Evolutionary conservation across 257 asterid species (phyloP), one percentile per base, ranked within the genome.

Genomic region (Agastache rugosa): DNA sequence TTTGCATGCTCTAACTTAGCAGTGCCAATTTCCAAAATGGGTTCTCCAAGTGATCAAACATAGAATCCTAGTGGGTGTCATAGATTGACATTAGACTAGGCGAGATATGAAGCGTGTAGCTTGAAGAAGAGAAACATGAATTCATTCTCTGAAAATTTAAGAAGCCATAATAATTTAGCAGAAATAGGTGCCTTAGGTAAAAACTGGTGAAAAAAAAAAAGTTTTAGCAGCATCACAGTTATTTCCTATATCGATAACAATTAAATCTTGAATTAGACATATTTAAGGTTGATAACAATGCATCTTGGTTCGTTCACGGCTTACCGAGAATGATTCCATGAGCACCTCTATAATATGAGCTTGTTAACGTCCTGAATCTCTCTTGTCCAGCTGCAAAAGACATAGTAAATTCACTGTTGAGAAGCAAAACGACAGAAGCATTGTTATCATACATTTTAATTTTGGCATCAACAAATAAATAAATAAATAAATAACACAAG

Each of bases 341-440:
- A 22, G 89, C 89, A 64, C 89, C 89, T 75, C 89, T 75, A 35
- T 85, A 85, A 69, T 85, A 85, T 23, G 89, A 85, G 83, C 89
- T 85, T 15, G 89, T 85, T 73, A 85, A 60, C 62, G 89, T 90
- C 85, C 96, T 86, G 86, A 93, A 93, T 84, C 92, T 89, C 82
- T 93, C 98, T 80, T 89, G 98, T 79, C 98, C 98, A 80, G 98
- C 97, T 89, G 94, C 80, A 83, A 55, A 62, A 73, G 61, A 73
- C 17, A 68, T 25, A 54, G 58, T n/a, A 55, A 72, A 48, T 17
- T 44, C 63, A 67, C 22, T 35, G 44, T 75, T 73, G 35, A 50
- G 48, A 31, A 64, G 25, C 61, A 55, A 47, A 63, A 41, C 16
- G 0, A 61, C 29, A 53, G 54, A 71, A 56, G 75, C 62, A 25